A percentile compares a stretch with the other conserved stretches of the same genome.
Conservation (phyloP, 2,329 filamentous ascomycete species). For the Sporothrix brunneoviolacea region DNA sequence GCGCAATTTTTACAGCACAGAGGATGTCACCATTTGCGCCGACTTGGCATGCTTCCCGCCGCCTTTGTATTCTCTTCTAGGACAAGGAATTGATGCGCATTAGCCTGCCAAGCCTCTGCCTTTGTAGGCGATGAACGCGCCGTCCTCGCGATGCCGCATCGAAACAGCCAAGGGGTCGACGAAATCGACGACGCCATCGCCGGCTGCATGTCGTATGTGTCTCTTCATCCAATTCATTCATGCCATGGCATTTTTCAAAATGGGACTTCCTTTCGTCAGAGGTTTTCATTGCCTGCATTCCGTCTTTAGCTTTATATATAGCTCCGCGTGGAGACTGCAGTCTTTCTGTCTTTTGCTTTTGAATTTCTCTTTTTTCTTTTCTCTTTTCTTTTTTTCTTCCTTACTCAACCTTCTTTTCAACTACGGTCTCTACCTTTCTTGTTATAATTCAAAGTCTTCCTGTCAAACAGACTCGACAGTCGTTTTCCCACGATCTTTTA, state of each 20-base stretch:
- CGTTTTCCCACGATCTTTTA: too few species aligned
- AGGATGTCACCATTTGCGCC: too few species aligned
- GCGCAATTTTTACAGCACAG: too few species aligned
- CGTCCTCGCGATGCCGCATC: not conserved
- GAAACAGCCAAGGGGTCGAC: not conserved
- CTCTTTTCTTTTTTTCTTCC: not conserved
- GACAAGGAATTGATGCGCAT: too few species aligned
- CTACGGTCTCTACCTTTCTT: constrained; percentile 2
- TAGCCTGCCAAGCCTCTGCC: not conserved
- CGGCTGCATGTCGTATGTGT: too few species aligned
- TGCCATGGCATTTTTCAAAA: not conserved
- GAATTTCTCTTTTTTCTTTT: not conserved
- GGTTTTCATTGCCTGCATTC: too few species aligned
- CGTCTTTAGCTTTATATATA: too few species aligned
- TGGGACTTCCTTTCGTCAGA: not conserved
- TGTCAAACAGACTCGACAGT: constrained; percentile 6
- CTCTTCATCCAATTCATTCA: not conserved
- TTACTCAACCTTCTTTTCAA: not conserved
- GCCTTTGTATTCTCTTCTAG: too few species aligned
- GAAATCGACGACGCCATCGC: not conserved
- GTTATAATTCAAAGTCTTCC: not conserved
- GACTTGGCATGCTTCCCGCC: too few species aligned
- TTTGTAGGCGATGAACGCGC: not conserved
- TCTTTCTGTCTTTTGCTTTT: too few species aligned
- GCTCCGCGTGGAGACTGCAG: too few species aligned